These are phyloP conservation scores for Phytophthora melonis DNA, from an alignment of 352 stramenopile species.

Conservation along the genomic window DNA sequence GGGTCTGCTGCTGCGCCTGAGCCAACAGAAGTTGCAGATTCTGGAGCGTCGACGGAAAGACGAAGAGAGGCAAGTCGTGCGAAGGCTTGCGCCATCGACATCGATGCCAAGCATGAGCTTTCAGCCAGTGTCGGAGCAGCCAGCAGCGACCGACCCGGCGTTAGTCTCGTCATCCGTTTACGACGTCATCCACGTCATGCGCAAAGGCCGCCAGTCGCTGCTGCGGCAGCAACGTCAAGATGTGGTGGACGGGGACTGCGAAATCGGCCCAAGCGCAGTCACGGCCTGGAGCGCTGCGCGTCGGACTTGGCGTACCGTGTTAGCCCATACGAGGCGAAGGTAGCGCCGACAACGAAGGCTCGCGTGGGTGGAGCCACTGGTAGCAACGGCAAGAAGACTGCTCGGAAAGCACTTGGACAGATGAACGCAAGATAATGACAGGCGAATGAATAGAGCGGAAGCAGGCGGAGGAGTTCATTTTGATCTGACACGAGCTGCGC, in stretches of 20 bases:
- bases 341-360: constrained; percentile 3
- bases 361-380: neutral
- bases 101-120: constrained; percentile 26
- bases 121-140: constrained; percentile 9
- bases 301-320: constrained; percentile 23
- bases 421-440: constrained; percentile 8
- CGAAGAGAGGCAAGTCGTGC: constrained; percentile 21
- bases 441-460: neutral
- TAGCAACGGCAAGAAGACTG: constrained; percentile 5
- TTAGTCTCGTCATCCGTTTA: constrained; percentile 30
- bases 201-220: constrained; percentile 40
- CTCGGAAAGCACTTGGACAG: constrained; percentile 4
- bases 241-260: neutral
- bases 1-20: constrained; percentile 31
- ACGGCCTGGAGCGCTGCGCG: constrained; percentile 22
- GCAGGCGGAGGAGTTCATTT: constrained; percentile 21
- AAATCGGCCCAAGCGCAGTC: constrained; percentile 16
- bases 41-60: constrained; percentile 31
- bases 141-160: neutral
- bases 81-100: constrained; percentile 19
- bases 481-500: constrained; percentile 16
- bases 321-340: constrained; percentile 26
- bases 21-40: constrained; percentile 39
- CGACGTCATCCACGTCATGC: constrained; percentile 45
- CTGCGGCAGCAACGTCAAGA: constrained; percentile 21